Evolutionary conservation across 495 filamentous ascomycete genomes (phyloP), one percentile per base, ranked within the genome.

Genomic region (Hyaloscypha variabilis): DNA sequence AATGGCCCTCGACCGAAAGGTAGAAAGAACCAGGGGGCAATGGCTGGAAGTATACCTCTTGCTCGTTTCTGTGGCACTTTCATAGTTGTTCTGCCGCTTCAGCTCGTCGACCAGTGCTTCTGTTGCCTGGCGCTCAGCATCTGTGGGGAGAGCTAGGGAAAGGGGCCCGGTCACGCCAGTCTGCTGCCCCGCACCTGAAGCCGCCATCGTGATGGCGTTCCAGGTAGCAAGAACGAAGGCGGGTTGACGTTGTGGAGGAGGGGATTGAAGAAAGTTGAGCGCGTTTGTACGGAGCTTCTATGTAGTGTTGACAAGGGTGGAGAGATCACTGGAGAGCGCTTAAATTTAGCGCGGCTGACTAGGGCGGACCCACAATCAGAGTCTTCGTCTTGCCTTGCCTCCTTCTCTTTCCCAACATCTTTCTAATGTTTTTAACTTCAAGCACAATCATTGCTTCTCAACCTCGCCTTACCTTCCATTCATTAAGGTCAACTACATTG

Each of bases 1-100:
- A 64, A 25, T 21, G 60, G 60, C 60, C 29, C 51, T 66, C 68
- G 42, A 60, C 31, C 29, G 30, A 31, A 8, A 50, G 25, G 25
- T n/a, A 29, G 6, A 36, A 24, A 21, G n/a, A 25, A 55, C 17
- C 1, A 26, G 24, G 55, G 30, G 6, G 19, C 11, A 4, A 17
- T 46, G 39, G 19, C 17, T 3, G 13, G 39, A 0, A 46, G 29
- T 67, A 13, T 77, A 90, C 91, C 92, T 87, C 65, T 88, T 90
- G 67, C 92, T 85, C 0, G 91, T 97, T 74, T 96, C 95, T 59
- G 87, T 78, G 8, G 84, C 80, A 36, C 82, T 84, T 74, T 98
- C 94, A 69, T 97, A 99, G 62, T 94, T 97, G 77, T 96, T 93
- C 75, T 97, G 91, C 14, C 82, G 82, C 74, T 89, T 89, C 61